Conservation (phyloP, 345 rosid species). For the Turritis glabra region DNA sequence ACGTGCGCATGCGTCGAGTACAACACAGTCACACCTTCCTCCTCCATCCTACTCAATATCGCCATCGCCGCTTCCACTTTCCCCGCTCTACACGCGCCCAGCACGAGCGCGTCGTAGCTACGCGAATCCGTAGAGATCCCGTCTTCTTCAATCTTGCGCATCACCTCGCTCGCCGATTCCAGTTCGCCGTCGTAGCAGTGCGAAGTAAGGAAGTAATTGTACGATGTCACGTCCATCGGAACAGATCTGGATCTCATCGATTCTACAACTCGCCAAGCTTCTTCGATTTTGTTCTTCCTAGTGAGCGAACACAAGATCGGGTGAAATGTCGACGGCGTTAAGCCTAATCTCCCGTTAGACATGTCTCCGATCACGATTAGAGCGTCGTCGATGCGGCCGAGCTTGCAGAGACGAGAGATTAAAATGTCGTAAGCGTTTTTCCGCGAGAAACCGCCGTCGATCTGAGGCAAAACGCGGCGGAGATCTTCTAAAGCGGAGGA, state of each 20-base stretch:
- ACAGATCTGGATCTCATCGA: constrained; percentile 41
- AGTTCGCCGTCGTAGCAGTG: constrained; percentile 44
- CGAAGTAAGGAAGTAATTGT: constrained; percentile 50
- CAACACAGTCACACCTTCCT: constrained; percentile 41
- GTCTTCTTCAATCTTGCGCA: constrained; percentile 50
- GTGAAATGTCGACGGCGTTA: constrained; percentile 46
- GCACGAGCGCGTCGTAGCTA: constrained; percentile 62
- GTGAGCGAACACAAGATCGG: constrained; percentile 49
- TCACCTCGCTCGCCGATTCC: constrained; percentile 39
- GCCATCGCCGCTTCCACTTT: constrained; percentile 57
- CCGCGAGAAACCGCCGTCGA: constrained; percentile 53
- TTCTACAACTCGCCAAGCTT: constrained; percentile 49
- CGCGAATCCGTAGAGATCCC: constrained; percentile 48
- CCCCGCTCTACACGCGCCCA: constrained; percentile 57
- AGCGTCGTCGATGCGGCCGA: constrained; percentile 43
- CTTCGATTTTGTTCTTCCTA: constrained; percentile 42
- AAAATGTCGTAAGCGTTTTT: constrained; percentile 55
- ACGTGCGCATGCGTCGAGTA: constrained; percentile 57
- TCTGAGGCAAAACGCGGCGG: constrained; percentile 39
- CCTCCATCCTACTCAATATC: constrained; percentile 63
- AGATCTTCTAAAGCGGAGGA: constrained; percentile 46
- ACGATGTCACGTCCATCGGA: constrained; percentile 50
- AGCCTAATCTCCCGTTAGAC: constrained; percentile 31
- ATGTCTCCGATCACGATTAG: constrained; percentile 44
- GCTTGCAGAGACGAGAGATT: constrained; percentile 58